Evolutionary conservation across 305 asterid species (phyloP).

Genomic region (Rubia tinctorum): DNA sequence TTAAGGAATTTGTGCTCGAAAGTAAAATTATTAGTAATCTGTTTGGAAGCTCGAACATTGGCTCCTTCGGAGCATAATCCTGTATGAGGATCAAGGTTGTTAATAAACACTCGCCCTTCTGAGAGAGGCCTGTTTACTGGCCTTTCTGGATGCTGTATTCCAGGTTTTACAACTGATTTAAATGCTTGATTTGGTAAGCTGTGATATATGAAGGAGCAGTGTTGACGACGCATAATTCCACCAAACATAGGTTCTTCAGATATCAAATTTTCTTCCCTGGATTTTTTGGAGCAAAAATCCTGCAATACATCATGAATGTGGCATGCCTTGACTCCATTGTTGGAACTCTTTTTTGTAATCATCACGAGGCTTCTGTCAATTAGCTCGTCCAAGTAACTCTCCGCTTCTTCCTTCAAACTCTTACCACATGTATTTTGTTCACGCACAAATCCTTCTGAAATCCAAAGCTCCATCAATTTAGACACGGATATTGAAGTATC

Average conservation of each 20-base stretch:
- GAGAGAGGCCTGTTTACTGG: no score
- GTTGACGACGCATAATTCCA: not conserved
- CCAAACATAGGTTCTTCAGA: not conserved
- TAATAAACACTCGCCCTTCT: not conserved
- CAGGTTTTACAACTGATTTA: no score
- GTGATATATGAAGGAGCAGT: no score
- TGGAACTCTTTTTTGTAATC: not conserved
- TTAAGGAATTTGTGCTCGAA: not conserved
- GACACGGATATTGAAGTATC: not conserved
- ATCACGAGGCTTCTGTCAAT: conserved; percentile 5
- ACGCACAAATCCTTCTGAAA: conserved; percentile 3
- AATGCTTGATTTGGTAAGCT: no score
- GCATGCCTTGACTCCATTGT: not conserved
- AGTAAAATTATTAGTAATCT: not conserved
- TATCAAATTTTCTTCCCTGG: not conserved
- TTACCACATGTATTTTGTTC: not conserved
- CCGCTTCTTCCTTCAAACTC: not conserved
- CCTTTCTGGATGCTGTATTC: no score
- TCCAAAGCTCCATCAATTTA: conserved; percentile 1
- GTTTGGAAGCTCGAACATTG: not conserved
- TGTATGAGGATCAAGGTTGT: no score
- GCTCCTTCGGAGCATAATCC: not conserved
- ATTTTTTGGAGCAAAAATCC: not conserved
- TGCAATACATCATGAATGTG: not conserved
- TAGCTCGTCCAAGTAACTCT: not conserved